Percentiles rank a stretch among this genome's conserved stretches.
Evolutionary conservation across 805 yeast species (phyloP).

Genomic region (Zygosaccharomyces pseudorouxii): DNA sequence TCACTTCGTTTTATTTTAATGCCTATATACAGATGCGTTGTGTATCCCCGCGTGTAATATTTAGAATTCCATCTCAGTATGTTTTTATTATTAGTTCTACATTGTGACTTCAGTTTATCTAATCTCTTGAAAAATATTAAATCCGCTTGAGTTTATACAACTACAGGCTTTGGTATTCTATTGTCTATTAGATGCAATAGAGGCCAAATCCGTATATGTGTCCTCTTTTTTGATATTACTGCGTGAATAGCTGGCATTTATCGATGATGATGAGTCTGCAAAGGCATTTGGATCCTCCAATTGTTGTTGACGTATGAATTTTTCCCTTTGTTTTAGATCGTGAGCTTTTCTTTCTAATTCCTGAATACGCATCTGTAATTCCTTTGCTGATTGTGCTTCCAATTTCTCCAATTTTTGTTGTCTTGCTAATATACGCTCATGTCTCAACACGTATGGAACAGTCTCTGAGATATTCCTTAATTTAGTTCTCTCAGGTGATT

Average conservation of each 20-base stretch:
- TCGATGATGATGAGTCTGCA: constrained; percentile 13
- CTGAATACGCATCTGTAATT: constrained; percentile 68
- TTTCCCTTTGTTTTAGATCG: constrained; percentile 64
- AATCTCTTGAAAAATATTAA: background rate
- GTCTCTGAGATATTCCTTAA: constrained; percentile 76
- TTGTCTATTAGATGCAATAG: constrained; percentile 35
- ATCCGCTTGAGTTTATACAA: background rate
- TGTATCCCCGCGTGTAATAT: constrained; percentile 6
- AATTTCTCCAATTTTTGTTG: constrained; percentile 75
- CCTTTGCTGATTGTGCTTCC: constrained; percentile 73
- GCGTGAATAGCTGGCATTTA: constrained; percentile 14
- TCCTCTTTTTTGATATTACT: constrained; percentile 44
- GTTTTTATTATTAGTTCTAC: background rate
- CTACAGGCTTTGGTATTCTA: constrained; percentile 2
- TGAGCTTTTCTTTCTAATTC: constrained; percentile 72
- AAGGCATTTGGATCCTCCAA: constrained; percentile 20
- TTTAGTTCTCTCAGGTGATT: constrained; percentile 49
- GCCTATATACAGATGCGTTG: background rate
- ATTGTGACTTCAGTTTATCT: background rate
- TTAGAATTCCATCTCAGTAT: constrained; percentile 6
- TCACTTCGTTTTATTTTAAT: background rate
- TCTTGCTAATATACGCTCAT: constrained; percentile 67
- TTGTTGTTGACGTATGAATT: constrained; percentile 36
- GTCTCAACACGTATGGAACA: constrained; percentile 77
- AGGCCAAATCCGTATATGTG: constrained; percentile 51